phyloP scores from a whole-genome alignment of 306 rosid species.

The Potentilla sterilis region DNA sequence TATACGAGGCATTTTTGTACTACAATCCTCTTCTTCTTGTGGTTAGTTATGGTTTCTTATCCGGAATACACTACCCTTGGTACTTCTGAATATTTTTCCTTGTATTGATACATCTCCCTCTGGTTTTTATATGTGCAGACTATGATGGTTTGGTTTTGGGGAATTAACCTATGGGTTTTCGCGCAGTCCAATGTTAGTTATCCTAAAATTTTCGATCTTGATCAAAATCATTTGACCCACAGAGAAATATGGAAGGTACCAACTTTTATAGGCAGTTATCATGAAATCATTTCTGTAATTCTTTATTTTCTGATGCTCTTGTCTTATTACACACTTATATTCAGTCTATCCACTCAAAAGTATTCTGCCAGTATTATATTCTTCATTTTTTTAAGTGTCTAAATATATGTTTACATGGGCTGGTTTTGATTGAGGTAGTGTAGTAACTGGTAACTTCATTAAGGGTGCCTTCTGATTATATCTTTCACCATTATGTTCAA shows the following conservation, averaged over 20 bases:
- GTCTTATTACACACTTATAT: neutral
- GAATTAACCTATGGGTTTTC: slow-evolving; percentile 84
- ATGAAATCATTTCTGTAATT: slow-evolving; percentile 4
- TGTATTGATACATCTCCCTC: slow-evolving; percentile 17
- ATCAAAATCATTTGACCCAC: slow-evolving; percentile 82
- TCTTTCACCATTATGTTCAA: neutral
- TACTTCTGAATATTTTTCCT: slow-evolving; percentile 18
- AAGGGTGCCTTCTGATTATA: neutral
- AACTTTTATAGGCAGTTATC: slow-evolving; percentile 15
- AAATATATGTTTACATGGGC: neutral
- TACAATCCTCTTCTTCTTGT: slow-evolving; percentile 93
- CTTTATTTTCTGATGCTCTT: slow-evolving; percentile 19
- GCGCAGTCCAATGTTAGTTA: slow-evolving; percentile 61
- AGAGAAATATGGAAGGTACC: slow-evolving; percentile 95
- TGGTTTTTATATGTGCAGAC: slow-evolving; percentile 58
- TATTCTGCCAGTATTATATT: neutral
- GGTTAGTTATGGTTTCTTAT: slow-evolving; percentile 51
- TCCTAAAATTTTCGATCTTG: slow-evolving; percentile 85
- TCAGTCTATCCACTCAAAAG: neutral
- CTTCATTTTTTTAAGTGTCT: neutral
- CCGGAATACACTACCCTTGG: slow-evolving; percentile 8
- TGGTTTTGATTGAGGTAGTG: neutral
- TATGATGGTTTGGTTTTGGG: slow-evolving; percentile 98
- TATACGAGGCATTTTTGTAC: slow-evolving; percentile 96
- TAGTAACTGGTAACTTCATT: slow-evolving; percentile 1